These are phyloP conservation scores for Tuber microsphaerosporum DNA, from an alignment of 495 filamentous ascomycete species.

Conservation along the genomic window DNA sequence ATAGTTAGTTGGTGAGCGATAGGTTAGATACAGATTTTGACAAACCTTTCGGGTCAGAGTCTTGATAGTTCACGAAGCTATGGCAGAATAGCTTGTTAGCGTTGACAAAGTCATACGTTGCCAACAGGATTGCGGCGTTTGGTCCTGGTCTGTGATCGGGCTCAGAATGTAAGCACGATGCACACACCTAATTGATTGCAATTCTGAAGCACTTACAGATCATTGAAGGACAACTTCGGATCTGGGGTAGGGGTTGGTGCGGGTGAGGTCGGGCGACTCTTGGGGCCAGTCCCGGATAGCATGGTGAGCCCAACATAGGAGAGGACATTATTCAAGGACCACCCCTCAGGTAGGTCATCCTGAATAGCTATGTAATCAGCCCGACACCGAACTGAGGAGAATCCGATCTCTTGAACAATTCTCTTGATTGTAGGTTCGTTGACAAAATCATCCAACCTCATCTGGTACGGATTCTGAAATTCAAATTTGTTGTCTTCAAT, in stretches of 20 bases:
- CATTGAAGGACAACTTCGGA: slow-evolving; percentile 67
- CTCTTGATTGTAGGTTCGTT: slow-evolving; percentile 81
- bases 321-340: slow-evolving; percentile 72
- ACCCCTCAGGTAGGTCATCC: slow-evolving; percentile 85
- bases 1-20: slow-evolving; percentile 1
- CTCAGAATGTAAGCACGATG: not conserved
- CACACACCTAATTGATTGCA: not conserved
- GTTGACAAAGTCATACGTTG: slow-evolving; percentile 87
- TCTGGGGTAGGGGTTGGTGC: slow-evolving; percentile 60
- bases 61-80: slow-evolving; percentile 59
- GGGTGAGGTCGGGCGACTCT: slow-evolving; percentile 49
- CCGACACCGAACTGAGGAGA: slow-evolving; percentile 58
- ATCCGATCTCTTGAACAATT: slow-evolving; percentile 66
- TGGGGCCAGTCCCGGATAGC: slow-evolving; percentile 59
- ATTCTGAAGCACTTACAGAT: slow-evolving; percentile 49
- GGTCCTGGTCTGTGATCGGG: slow-evolving; percentile 58
- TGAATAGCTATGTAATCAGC: slow-evolving; percentile 79
- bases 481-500: slow-evolving; percentile 84
- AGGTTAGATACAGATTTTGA: not conserved
- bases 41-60: slow-evolving; percentile 55
- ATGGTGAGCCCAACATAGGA: slow-evolving; percentile 64
- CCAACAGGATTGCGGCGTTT: slow-evolving; percentile 69
- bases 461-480: slow-evolving; percentile 91
- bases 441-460: slow-evolving; percentile 94
- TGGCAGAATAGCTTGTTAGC: slow-evolving; percentile 94